Evolutionary conservation across 805 yeast species (phyloP).

Genomic region (Yarrowia porcina): DNA sequence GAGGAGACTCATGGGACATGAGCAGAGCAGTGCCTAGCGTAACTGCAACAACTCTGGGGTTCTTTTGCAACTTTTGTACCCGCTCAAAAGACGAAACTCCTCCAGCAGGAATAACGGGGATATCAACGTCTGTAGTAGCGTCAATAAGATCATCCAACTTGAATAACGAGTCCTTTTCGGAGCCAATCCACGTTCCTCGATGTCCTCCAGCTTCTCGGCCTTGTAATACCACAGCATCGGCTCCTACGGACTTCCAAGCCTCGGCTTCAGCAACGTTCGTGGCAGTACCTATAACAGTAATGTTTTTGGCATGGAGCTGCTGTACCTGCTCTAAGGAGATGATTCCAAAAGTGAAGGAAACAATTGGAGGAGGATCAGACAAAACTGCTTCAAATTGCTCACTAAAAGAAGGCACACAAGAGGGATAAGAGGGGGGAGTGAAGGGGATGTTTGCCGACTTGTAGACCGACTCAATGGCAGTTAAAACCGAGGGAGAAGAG

Average conservation of each 20-base stretch:
- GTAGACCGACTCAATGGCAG: conserved; percentile 17
- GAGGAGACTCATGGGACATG: conserved; percentile 7
- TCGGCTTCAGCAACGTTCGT: conserved; percentile 48
- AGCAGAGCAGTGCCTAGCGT: conserved; percentile 57
- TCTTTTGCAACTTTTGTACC: conserved; percentile 27
- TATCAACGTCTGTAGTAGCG: conserved; percentile 27
- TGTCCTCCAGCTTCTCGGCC: conserved; percentile 69
- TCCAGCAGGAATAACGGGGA: conserved; percentile 49
- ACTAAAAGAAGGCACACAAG: conserved; percentile 27
- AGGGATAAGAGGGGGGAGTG: neutral
- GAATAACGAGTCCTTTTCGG: conserved; percentile 33
- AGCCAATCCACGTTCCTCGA: conserved; percentile 50
- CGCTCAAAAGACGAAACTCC: conserved; percentile 45
- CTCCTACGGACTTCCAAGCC: conserved; percentile 36
- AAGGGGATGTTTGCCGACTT: conserved; percentile 2
- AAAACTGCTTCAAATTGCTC: conserved; percentile 31
- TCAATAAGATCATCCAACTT: conserved; percentile 27
- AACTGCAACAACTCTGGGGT: conserved; percentile 44
- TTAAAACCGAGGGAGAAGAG: neutral
- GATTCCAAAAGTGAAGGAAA: conserved; percentile 55
- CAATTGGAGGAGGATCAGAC: conserved; percentile 43
- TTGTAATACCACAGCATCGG: conserved; percentile 53
- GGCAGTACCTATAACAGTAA: conserved; percentile 47
- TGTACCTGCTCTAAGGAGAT: conserved; percentile 40
- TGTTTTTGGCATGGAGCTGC: conserved; percentile 41